Evolutionary conservation across 768 basidiomycete species (phyloP), one percentile per base, ranked within the genome.

Genomic region (Kwoniella sp.): DNA sequence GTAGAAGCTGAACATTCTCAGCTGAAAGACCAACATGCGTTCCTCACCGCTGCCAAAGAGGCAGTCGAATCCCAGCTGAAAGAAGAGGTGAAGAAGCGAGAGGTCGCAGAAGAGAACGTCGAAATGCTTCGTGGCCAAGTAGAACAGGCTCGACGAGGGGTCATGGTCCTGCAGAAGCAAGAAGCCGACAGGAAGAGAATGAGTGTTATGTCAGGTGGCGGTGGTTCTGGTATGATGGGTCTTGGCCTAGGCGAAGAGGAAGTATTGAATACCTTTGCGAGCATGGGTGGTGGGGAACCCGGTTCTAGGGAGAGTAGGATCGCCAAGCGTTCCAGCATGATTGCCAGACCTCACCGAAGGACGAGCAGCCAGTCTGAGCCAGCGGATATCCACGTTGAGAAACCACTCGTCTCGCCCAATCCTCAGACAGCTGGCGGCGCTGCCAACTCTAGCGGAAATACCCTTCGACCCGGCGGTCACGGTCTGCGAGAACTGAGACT

Each of bases 51-150:
- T 0, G 73, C 78, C 17, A 79, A 76, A 55, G 77, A 78, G 21
- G 78, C 77, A 8, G 73, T 77, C 8, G 77, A 78, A 47, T 48
- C 46, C 6, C 69, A 74, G 30, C 60, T 79, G 17, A 50, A 72
- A 52, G 73, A 74, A 40, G 78, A 79, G 53, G 67, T 60, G 50
- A 46, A 52, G 26, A 69, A 67, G 56, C 56, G 78, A 8, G 78
- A 79, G 57, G 65, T 66, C 10, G 78, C 78, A 0, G 78, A 79
- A 53, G 78, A 79, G 63, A 70, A 62, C 33, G 75, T 78, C 2
- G 76, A 77, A 55, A 36, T 65, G 27, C 49, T 79, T 15, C 47
- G 75, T 22, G 71, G 75, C 26, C 74, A 74, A 50, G 70, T 79
- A n/a, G 78, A 79, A 36, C 64, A 68, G 30, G 78, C 78, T 26